Evolutionary conservation across 805 yeast species (phyloP).

Genomic region (Hanseniaspora nectarophila): DNA sequence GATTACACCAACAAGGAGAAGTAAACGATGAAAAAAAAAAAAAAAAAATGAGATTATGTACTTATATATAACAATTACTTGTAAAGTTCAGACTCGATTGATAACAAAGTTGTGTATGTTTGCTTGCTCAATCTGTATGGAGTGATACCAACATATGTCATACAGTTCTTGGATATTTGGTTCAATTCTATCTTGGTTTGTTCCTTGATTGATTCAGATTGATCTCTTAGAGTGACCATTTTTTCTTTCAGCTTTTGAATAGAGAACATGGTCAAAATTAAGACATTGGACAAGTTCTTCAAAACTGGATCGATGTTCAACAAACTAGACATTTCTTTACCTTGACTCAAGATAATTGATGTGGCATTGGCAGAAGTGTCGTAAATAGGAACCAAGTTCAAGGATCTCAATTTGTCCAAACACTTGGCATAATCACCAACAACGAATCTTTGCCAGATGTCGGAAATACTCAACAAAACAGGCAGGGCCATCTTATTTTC

Average conservation of each 20-base stretch:
- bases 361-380: constrained; percentile 37
- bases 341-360: constrained; percentile 60
- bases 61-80: neutral
- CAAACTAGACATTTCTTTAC: constrained; percentile 5
- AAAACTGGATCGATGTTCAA: constrained; percentile 35
- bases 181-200: constrained; percentile 46
- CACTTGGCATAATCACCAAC: constrained; percentile 48
- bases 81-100: constrained; percentile 40
- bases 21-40: constrained; percentile 18
- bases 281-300: constrained; percentile 65
- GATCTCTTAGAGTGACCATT: constrained; percentile 14
- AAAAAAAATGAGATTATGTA: neutral
- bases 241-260: constrained; percentile 46
- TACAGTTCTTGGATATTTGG: constrained; percentile 68
- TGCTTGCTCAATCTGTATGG: constrained; percentile 85
- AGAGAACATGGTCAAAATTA: constrained; percentile 72
- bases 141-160: constrained; percentile 90
- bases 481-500: constrained; percentile 54
- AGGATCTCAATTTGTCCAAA: constrained; percentile 41
- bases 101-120: constrained; percentile 57
- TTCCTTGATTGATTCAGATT: constrained; percentile 31
- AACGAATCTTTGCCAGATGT: constrained; percentile 51
- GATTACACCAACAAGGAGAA: constrained; percentile 30
- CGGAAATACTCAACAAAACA: constrained; percentile 51
- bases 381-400: constrained; percentile 58